These are phyloP conservation scores for Amorphotheca resinae DNA, from an alignment of 495 filamentous ascomycete genomes.

Conservation along the genomic window DNA sequence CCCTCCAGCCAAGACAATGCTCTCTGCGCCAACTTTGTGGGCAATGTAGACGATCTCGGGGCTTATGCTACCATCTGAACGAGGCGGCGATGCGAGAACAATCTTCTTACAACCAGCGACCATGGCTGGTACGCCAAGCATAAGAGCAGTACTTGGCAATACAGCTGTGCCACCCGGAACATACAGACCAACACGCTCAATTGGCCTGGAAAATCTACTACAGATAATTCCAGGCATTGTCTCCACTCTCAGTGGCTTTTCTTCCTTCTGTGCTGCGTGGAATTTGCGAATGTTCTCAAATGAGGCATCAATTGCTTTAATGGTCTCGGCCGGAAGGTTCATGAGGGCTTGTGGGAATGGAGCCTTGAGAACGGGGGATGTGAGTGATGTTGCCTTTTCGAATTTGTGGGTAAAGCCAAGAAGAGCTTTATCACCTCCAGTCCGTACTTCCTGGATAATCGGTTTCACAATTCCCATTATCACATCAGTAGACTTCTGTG, in stretches of 20 bases:
- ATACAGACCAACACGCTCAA: slow-evolving; percentile 90
- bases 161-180: slow-evolving; percentile 94
- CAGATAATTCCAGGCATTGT: slow-evolving; percentile 97
- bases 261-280: slow-evolving; percentile 77
- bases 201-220: slow-evolving; percentile 83
- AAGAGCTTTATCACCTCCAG: slow-evolving; percentile 72
- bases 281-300: slow-evolving; percentile 91
- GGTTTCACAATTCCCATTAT: slow-evolving; percentile 84
- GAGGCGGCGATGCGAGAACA: slow-evolving; percentile 81
- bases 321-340: slow-evolving; percentile 69
- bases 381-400: slow-evolving; percentile 83
- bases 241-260: slow-evolving; percentile 68
- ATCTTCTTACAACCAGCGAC: slow-evolving; percentile 97
- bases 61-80: slow-evolving; percentile 77
- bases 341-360: slow-evolving; percentile 78
- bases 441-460: slow-evolving; percentile 75
- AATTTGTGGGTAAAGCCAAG: slow-evolving; percentile 94
- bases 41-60: slow-evolving; percentile 98
- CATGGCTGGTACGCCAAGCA: slow-evolving; percentile 95
- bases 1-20: slow-evolving; percentile 88
- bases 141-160: slow-evolving; percentile 87
- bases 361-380: slow-evolving; percentile 73
- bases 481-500: slow-evolving; percentile 78
- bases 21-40: slow-evolving; percentile 90
- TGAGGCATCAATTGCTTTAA: slow-evolving; percentile 81